Conservation (phyloP, 2,329 filamentous ascomycete species). For the Colletotrichum sp. region DNA sequence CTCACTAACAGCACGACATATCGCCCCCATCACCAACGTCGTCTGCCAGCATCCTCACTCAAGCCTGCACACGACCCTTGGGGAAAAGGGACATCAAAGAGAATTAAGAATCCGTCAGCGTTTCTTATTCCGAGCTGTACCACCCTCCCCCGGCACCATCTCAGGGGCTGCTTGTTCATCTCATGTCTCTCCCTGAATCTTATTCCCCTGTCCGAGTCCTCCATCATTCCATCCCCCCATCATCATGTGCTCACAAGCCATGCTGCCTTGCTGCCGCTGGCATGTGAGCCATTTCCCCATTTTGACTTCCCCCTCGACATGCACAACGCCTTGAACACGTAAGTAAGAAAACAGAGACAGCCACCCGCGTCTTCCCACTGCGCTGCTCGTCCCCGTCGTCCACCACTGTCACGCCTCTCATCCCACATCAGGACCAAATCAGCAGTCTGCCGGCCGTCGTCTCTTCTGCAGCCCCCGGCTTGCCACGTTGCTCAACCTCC, state of each 20-base stretch:
- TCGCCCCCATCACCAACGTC: not conserved
- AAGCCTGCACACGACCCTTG: not conserved
- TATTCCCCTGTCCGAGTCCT: not conserved
- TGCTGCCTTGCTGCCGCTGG: not conserved
- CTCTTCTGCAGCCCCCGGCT: not conserved
- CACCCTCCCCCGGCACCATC: not conserved
- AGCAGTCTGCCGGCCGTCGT: not conserved
- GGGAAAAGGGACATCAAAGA: not conserved
- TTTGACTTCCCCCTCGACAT: not conserved
- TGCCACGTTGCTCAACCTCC: constrained; percentile 5
- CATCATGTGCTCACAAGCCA: not conserved
- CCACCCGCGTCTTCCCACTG: not conserved
- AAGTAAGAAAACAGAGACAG: not conserved
- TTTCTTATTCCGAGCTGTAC: not conserved
- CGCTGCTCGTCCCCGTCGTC: not conserved
- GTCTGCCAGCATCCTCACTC: not conserved
- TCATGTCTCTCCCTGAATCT: not conserved
- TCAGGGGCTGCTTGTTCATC: constrained; percentile 1
- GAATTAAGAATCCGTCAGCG: not conserved
- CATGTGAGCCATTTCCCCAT: not conserved
- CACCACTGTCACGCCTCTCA: not conserved
- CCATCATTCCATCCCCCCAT: not conserved
- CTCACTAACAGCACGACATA: not conserved
- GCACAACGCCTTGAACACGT: not conserved
- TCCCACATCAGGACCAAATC: not conserved